Evolutionary conservation across 2,329 filamentous ascomycete species (phyloP), one percentile per base, ranked within the genome.

Genomic region (Claviceps maximensis): DNA sequence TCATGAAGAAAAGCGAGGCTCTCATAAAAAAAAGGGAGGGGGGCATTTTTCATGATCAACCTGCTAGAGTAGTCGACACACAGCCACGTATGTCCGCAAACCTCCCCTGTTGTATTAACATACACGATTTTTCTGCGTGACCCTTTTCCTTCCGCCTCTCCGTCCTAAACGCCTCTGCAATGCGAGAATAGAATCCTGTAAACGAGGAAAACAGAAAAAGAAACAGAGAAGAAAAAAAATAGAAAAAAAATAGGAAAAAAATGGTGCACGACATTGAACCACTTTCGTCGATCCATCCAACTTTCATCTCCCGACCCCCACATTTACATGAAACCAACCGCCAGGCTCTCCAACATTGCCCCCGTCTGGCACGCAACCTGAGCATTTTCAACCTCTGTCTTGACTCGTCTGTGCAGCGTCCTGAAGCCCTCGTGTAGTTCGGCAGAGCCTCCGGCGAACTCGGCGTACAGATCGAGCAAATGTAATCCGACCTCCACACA

Each of bases 391-490:
- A 90, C 85, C 67, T 93, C 87, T 42, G 79, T 73, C 57, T 80
- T 78, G 21, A 97, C 91, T 41, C 83, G 75, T 47, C 77, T 72
- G 64, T 86, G 82, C 57, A 96, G 73, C 49, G 74, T 75, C 60
- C 80, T 76, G 62, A 97, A 82, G 49, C 83, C 76, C 49, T 75
- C 75, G 56, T 87, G 83, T 53, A 97, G 78, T 65, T 87, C 82
- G 7, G 79, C 75, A 38, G 85, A 89, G 49, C 83, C 82, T 2
- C 81, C 86, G 25, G 89, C 76, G 59, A 89, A 86, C 64, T 87
- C 84, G 31, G 86, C 83, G 67, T 97, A 98, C 40, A 97, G 73
- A 63, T 98, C 91, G 21, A 97, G 73, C 38, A 97, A 74, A 55
- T 89, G 77, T 62, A 94, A 78, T 17, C 85, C 84, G 23, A 93